Evolutionary conservation across 331 rosid species (phyloP).

Genomic region (Phaseolus coccineus): DNA sequence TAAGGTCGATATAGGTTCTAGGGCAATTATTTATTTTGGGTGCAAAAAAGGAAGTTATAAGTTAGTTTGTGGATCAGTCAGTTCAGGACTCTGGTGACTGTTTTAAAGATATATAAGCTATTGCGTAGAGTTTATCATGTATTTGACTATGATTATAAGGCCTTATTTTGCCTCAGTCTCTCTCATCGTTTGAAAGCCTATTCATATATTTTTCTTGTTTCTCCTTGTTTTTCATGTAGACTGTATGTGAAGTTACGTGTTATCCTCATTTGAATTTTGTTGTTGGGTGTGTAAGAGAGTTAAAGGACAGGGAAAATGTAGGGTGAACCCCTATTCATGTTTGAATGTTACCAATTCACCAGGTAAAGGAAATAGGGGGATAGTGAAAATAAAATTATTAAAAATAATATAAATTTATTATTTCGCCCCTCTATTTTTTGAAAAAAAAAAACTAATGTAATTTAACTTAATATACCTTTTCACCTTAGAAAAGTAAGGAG

Average conservation of each 20-base stretch:
- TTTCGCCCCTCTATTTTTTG: background rate
- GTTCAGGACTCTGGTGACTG: background rate
- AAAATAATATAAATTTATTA: background rate
- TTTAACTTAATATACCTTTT: background rate
- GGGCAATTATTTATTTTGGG: background rate
- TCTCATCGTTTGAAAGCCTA: background rate
- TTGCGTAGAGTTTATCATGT: slow-evolving; percentile 12
- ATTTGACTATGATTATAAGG: background rate
- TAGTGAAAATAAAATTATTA: background rate
- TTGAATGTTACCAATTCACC: slow-evolving; percentile 14
- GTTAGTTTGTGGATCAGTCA: background rate
- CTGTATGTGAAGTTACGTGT: slow-evolving; percentile 11
- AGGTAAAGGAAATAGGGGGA: background rate
- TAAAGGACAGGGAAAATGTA: background rate
- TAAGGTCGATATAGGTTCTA: slow-evolving; percentile 1
- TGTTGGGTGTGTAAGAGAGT: slow-evolving; percentile 20
- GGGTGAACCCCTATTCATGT: background rate
- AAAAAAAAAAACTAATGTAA: too few relatives aligned
- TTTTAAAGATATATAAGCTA: background rate
- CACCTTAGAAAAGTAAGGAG: background rate
- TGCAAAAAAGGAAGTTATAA: background rate
- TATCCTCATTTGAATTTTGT: background rate
- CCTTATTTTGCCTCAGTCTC: slow-evolving; percentile 22
- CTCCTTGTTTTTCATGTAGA: slow-evolving; percentile 23
- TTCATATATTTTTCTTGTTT: background rate